Conservation (phyloP, 2,329 filamentous ascomycete species). For the Xylariales sp. region DNA sequence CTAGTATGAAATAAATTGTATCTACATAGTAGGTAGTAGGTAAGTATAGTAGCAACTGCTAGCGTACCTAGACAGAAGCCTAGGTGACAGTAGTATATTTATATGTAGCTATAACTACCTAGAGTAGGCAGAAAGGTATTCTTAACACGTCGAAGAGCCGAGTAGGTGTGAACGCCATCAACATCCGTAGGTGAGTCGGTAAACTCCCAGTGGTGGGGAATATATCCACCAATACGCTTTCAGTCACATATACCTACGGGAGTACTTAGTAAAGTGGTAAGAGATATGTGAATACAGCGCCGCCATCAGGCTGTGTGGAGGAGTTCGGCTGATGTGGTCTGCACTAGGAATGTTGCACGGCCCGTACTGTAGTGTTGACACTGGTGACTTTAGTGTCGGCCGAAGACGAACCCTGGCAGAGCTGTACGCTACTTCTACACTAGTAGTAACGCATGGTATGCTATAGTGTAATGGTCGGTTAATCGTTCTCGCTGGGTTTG, state of each 20-base stretch:
- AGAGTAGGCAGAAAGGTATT: too few species aligned
- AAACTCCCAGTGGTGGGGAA: too few species aligned
- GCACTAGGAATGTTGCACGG: background rate
- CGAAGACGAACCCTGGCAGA: constrained; percentile 7
- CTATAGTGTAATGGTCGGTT: constrained; percentile 6
- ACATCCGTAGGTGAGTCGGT: background rate
- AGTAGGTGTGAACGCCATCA: background rate
- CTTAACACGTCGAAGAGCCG: too few species aligned
- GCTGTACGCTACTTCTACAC: too few species aligned
- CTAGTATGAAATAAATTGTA: too few species aligned
- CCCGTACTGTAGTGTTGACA: background rate
- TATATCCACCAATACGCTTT: background rate
- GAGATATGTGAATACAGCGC: background rate
- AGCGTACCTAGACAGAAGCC: too few species aligned
- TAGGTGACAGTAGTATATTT: background rate
- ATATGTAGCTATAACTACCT: background rate
- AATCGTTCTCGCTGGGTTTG: constrained; percentile 11
- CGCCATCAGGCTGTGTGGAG: background rate
- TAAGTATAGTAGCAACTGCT: background rate
- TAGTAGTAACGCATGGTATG: constrained; percentile 18
- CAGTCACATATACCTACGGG: too few species aligned
- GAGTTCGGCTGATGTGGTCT: constrained; percentile 1
- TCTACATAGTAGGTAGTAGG: too few species aligned
- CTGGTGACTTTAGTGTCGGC: background rate
- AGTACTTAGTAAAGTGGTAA: too few species aligned